Evolutionary conservation across 1,284 basidiomycete species (phyloP), one percentile per base, ranked within the genome.

Genomic region (Cystobasidiaceae sp.): DNA sequence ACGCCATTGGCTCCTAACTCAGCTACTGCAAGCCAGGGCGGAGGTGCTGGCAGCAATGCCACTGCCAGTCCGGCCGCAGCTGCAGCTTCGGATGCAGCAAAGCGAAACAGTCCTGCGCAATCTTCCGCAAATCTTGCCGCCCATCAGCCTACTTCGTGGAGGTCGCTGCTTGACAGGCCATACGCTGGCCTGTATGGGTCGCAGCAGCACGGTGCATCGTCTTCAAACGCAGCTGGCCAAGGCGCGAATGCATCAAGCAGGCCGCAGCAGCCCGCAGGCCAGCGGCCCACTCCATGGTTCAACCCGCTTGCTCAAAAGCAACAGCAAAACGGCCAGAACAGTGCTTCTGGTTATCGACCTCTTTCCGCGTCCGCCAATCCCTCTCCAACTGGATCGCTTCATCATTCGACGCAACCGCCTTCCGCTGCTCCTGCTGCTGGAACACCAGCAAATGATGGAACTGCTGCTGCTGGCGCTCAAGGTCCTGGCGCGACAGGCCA

Each of bases 291-390:
- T 17, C 56, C 28, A 17, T 46, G 56, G 56, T 46, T 49, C n/a
- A 46, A 59, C 19, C 44, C 56, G 5, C 56, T 46, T 48, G 56
- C 44, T 21, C 28, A 44, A 9, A 46, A 59, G 32, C 56, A 59
- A 21, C 56, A 59, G 30, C 48, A 49, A 11, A 46, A 45, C 37
- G 48, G n/a, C 28, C 27, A 28, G 32, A 33, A 46, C 41, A 32
- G 21, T 9, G 25, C 28, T 30, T 21, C 34, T 17, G 34, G 25
- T 4, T 46, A 60, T 23, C 13, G 43, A 27, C 46, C 43, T 19
- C 30, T 41, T 37, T 45, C 37, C 21, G 9, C 54, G 4, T n/a
- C 39, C 19, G 39, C 11, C 37, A n/a, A n/a, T 9, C 9, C 54
- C 21, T 6, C 50, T 32, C 33, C 50, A 19, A 37, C 50, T 39